Evolutionary conservation across 345 rosid species (phyloP), one percentile per base, ranked within the genome.

Genomic region (Acer saccharum): DNA sequence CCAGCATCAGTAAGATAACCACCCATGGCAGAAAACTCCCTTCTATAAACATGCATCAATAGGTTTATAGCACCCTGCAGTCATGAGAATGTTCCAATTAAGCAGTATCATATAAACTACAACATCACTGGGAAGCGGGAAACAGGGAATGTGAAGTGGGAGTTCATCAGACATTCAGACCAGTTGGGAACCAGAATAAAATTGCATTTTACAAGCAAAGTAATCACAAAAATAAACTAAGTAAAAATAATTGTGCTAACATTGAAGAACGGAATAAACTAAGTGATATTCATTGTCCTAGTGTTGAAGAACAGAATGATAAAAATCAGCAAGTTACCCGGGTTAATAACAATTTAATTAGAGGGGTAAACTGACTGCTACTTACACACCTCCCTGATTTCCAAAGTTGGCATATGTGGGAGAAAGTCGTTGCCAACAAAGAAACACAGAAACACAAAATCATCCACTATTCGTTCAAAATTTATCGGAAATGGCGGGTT

Each of bases 381-480:
- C 60, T 41, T 65, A 50, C 43, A 39, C 86, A 93, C 99, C 98
- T 97, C 99, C 84, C 98, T 86, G 75, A 94, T 97, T 86, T 97
- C 99, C 87, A 94, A 74, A 17, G 99, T 97, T 54, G 99, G 99
- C 98, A 97, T 91, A 80, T 94, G 99, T 5, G 98, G 99, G 77
- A 97, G 90, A 81, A 97, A 97, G 91, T 94, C 99, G 77, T 97
- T 97, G 84, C 99, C 99, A 77, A 97, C 98, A 84, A 97, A 97
- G 81, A 97, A 97, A 86, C 99, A 97, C 29, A 97, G 75, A 82
- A 94, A 97, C 46, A 97, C 98, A 91, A 97, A 97, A 85, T 97
- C 98, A 61, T 97, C 98, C 79, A 97, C 91, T 88, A 97, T 90
- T 72, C 92, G 82, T 81, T 97, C 98, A 48, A 94, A 93, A 81